Conservation (phyloP, 495 filamentous ascomycete species). For the Aspergillus bertholletiae region DNA sequence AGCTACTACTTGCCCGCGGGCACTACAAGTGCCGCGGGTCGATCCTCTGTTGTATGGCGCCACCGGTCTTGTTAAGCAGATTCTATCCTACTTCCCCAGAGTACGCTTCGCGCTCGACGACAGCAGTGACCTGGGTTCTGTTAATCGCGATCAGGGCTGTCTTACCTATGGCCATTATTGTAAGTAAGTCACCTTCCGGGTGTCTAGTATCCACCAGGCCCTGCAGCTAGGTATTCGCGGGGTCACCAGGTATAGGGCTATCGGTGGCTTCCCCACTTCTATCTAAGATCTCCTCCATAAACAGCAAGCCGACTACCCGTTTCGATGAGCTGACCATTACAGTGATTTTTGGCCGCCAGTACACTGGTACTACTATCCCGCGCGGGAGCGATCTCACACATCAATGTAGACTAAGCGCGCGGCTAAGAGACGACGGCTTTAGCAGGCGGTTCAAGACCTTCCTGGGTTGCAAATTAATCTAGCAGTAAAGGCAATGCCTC, state of each 20-base stretch:
- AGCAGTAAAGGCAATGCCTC: too few relatives aligned
- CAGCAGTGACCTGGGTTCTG: slow-evolving; percentile 8
- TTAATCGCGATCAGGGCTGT: slow-evolving; percentile 14
- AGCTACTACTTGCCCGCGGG: not conserved
- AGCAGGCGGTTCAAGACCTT: too few relatives aligned
- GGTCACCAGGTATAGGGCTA: not conserved
- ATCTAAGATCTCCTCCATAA: slow-evolving; percentile 12
- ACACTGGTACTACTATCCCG: not conserved
- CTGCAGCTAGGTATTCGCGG: not conserved
- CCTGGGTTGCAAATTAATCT: too few relatives aligned
- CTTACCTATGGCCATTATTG: slow-evolving; percentile 15
- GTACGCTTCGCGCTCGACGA: too few relatives aligned
- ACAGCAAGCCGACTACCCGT: slow-evolving; percentile 14
- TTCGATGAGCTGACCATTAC: slow-evolving; percentile 20
- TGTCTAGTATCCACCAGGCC: slow-evolving; percentile 15
- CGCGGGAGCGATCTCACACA: too few relatives aligned
- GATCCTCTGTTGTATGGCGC: slow-evolving; percentile 6
- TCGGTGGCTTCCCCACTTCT: slow-evolving; percentile 20
- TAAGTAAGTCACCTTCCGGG: slow-evolving; percentile 13
- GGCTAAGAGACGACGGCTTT: too few relatives aligned
- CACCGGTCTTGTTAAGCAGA: not conserved
- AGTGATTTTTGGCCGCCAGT: not conserved
- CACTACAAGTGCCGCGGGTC: slow-evolving; percentile 13
- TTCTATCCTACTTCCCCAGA: not conserved
- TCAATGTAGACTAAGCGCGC: too few relatives aligned